Evolutionary conservation across 129 eudicot species (phyloP), one percentile per base, ranked within the genome.

Genomic region (Chrysanthemum lavandulifolium): DNA sequence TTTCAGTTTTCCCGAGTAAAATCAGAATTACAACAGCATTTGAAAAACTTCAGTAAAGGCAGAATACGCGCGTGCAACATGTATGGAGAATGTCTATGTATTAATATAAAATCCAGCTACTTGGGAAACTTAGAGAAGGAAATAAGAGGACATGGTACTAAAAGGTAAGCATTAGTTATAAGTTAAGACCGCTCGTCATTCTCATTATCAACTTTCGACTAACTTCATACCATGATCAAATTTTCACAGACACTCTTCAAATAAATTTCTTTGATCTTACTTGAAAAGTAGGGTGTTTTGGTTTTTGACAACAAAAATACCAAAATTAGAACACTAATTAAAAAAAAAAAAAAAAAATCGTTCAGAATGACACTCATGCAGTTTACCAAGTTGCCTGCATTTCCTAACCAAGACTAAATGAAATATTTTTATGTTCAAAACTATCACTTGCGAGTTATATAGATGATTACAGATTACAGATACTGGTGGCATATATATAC

Each of bases 1-100:
- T 40, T 65, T 55, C 65, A 14, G 40, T 65, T 74, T 36, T 65
- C 73, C 79, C 54, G 79, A 53, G 54, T 51, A 74, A 65, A 64
- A 64, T 8, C 71, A 11, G 10, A 74, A 33, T 36, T 50, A 57
- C 6, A 54, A 36, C 43, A 2, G n/a, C 47, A 40, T 7, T 40
- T 40, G n/a, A 74, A 51, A 16, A 36, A 40, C 53, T 65, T 65
- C 14, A 64, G 70, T 73, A 16, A 60, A 25, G 60, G 59, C 69
- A 14, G 68, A 60, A 61, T 48, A 73, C 3, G 16, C 23, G 49
- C 21, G 57, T 47, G 65, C 27, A 27, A 23, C 27, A 72, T 58
- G 16, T 59, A 60, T 10, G 1, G 53, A 47, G 19, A 57, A 49
- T 50, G 62, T 16, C 61, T 50, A 25, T 21, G 16, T 61, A 29